Percentiles rank a stretch among this genome's conserved stretches.
Evolutionary conservation across 2,329 filamentous ascomycete species (phyloP).

Genomic region (Penicillium sp.): DNA sequence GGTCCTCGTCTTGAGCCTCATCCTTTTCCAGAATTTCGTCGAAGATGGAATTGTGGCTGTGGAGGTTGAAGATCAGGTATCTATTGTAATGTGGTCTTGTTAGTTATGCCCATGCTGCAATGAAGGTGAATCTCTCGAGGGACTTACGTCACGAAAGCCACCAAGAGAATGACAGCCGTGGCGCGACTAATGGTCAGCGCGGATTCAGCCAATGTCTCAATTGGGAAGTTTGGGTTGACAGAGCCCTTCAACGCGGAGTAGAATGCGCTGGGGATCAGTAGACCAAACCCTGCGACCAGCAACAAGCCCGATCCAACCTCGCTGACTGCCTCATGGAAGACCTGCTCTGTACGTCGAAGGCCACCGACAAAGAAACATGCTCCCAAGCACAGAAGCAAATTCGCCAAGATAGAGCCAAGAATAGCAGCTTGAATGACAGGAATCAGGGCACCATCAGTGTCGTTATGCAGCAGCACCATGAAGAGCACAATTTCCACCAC

Average conservation of each 20-base stretch:
- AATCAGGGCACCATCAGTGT: slow-evolving; percentile 50
- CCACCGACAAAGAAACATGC: slow-evolving; percentile 79
- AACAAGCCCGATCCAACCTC: slow-evolving; percentile 78
- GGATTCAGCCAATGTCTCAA: slow-evolving; percentile 51
- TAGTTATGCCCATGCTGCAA: not conserved
- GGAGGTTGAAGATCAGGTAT: slow-evolving; percentile 71
- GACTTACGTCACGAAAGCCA: slow-evolving; percentile 65
- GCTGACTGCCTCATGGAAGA: slow-evolving; percentile 73
- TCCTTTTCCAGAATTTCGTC: slow-evolving; percentile 72
- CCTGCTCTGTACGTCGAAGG: slow-evolving; percentile 64
- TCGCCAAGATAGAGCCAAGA: slow-evolving; percentile 79
- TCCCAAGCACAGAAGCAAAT: slow-evolving; percentile 77
- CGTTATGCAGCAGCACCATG: slow-evolving; percentile 68
- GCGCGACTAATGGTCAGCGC: slow-evolving; percentile 69
- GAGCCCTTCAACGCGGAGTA: slow-evolving; percentile 47
- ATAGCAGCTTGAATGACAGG: slow-evolving; percentile 83
- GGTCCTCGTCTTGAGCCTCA: slow-evolving; percentile 67
- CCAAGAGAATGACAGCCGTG: slow-evolving; percentile 69
- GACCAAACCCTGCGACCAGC: slow-evolving; percentile 69
- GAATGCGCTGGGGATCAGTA: slow-evolving; percentile 50
- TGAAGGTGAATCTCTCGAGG: too few relatives aligned
- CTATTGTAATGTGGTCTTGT: slow-evolving; percentile 22
- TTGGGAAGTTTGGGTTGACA: slow-evolving; percentile 39
- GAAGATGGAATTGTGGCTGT: slow-evolving; percentile 75
- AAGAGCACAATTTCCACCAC: slow-evolving; percentile 83